phyloP scores from a whole-genome alignment of 352 stramenopile genomes.

The Lagenidium giganteum region DNA sequence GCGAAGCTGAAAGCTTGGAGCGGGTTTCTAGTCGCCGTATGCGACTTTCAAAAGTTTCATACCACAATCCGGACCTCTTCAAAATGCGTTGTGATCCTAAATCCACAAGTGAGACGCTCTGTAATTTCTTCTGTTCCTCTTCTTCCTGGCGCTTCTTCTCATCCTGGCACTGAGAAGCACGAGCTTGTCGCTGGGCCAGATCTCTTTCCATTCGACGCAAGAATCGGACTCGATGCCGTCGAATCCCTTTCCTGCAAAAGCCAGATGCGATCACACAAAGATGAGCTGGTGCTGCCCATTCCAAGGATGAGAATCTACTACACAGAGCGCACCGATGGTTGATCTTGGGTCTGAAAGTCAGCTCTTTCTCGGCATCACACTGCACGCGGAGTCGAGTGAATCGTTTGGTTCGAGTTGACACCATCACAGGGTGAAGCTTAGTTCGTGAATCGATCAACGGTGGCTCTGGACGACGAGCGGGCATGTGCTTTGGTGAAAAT shows the following conservation, averaged over 20 bases:
- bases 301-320: too few relatives aligned
- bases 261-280: too few relatives aligned
- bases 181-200: constrained; percentile 31
- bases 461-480: constrained; percentile 13
- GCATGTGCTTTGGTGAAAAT: constrained; percentile 51
- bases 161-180: constrained; percentile 9
- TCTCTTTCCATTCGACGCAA: constrained; percentile 38
- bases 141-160: constrained; percentile 19
- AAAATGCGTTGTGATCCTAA: constrained; percentile 50
- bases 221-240: too few relatives aligned
- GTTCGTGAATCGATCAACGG: too few relatives aligned
- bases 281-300: too few relatives aligned
- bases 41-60: too few relatives aligned
- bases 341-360: constrained; percentile 52
- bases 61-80: constrained; percentile 43
- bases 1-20: too few relatives aligned
- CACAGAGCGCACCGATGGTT: constrained; percentile 25
- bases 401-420: background rate
- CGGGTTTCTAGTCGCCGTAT: too few relatives aligned
- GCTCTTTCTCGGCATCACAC: too few relatives aligned
- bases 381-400: background rate
- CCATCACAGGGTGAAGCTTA: constrained; percentile 1
- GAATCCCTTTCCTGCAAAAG: too few relatives aligned
- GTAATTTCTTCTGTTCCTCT: constrained; percentile 11
- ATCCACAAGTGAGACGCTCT: constrained; percentile 23